phyloP scores from a whole-genome alignment of 2,329 filamentous ascomycete genomes.

The Pestalotiopsis fici region DNA sequence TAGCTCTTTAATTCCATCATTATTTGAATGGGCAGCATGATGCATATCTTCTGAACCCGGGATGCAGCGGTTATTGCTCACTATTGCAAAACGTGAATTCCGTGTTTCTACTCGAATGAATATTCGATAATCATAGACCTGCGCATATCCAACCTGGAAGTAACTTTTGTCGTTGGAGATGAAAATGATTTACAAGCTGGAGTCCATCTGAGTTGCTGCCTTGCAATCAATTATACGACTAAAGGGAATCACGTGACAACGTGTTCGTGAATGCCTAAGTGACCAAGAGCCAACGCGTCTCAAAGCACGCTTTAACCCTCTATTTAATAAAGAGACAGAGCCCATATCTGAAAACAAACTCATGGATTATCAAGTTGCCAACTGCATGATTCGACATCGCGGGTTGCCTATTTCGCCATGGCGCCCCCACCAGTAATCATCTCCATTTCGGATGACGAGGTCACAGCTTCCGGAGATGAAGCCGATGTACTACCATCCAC shows the following conservation, averaged over 20 bases:
- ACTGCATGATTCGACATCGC: neutral
- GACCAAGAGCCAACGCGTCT: neutral
- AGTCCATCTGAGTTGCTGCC: neutral
- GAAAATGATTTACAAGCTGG: neutral
- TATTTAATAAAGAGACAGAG: neutral
- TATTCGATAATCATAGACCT: too few relatives aligned
- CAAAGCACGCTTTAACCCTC: neutral
- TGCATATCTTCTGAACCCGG: neutral
- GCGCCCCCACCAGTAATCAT: neutral
- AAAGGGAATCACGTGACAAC: neutral
- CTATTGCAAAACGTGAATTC: neutral
- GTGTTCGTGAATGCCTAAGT: neutral
- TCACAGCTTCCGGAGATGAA: neutral
- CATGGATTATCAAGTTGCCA: neutral
- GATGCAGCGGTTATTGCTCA: neutral
- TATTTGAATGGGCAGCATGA: neutral
- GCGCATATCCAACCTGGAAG: too few relatives aligned
- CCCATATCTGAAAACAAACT: neutral
- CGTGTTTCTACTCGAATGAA: neutral
- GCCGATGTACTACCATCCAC: neutral
- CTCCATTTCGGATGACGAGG: conserved; percentile 6
- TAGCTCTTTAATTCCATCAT: neutral
- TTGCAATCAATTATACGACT: neutral
- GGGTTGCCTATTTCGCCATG: neutral
- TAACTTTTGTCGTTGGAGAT: too few relatives aligned